Conservation (phyloP, 2,329 filamentous ascomycete species). For the Ophiosphaerella korrae region DNA sequence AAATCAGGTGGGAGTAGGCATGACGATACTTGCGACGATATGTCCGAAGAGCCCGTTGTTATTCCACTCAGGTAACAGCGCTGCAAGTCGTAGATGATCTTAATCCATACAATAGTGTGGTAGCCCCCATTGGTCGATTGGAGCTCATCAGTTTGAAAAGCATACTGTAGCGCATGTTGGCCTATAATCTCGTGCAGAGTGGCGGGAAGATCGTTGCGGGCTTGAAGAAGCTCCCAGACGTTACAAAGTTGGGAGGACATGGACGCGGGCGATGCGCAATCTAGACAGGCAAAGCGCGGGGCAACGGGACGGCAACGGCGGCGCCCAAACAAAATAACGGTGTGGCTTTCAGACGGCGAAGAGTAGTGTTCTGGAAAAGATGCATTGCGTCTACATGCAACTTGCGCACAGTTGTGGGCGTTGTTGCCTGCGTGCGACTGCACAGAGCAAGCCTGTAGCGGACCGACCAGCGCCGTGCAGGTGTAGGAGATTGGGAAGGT, state of each 20-base stretch:
- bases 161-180: constrained; percentile 38
- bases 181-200: constrained; percentile 46
- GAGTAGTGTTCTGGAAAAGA: constrained; percentile 13
- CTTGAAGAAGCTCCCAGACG: constrained; percentile 43
- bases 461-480: neutral
- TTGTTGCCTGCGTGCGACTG: constrained; percentile 16
- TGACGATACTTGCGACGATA: constrained; percentile 35
- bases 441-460: constrained; percentile 3
- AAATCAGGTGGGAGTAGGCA: constrained; percentile 40
- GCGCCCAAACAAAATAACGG: constrained; percentile 5
- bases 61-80: constrained; percentile 41
- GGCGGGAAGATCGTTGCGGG: constrained; percentile 41
- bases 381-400: constrained; percentile 22
- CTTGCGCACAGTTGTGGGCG: constrained; percentile 4
- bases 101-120: constrained; percentile 43
- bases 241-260: constrained; percentile 35
- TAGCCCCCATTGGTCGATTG: constrained; percentile 28
- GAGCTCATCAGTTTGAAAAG: constrained; percentile 31
- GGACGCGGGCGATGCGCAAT: constrained; percentile 14
- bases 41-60: constrained; percentile 30
- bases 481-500: neutral
- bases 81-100: constrained; percentile 45
- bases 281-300: constrained; percentile 7
- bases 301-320: constrained; percentile 11
- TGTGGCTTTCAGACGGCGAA: constrained; percentile 20